Evolutionary conservation across 1,284 basidiomycete genomes (phyloP), one percentile per base, ranked within the genome.

Genomic region (Xerocomus amazonicus): DNA sequence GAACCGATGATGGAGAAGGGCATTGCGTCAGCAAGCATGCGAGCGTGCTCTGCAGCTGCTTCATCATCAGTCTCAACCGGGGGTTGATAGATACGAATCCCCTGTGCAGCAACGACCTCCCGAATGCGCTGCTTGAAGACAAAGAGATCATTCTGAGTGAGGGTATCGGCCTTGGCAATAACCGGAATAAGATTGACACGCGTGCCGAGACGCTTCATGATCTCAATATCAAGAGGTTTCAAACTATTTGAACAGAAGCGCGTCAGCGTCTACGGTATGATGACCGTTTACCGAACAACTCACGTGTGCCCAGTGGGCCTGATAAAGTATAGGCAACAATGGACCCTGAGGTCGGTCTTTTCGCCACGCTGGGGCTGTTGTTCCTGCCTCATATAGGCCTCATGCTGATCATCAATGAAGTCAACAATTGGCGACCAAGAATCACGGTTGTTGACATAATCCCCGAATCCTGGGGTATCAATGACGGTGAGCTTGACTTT

Each of bases 401-500:
- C 97, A 70, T 99, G 96, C 76, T 99, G 96, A 78, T 99, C 97
- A 70, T 99, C 97, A 63, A 99, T 93, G 71, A 99, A 99, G 71
- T 99, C 96, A 67, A 99, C 88, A 57, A 99, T 98, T 50, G 97
- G 96, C 17, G 84, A 79, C 96, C 96, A 99, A 38, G 91, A 93
- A 72, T 99, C 96, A 54, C 93, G 86, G 82, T 99, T 99, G 87
- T 99, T 98, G 75, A 99, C 94, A 66, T 98, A 98, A 86, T 99
- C 96, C 36, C 96, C 96, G 59, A 98, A 99, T 16, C 96, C 96
- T 53, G 96, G 96, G 19, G 95, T 98, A 73, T 99, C 96, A 63
- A 99, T 96, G 67, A 98, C 95, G 26, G 91, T 96, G 55, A 99
- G 84, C 80, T 98, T 98, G 77, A 97, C 95, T 73, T 95, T 97